These are phyloP conservation scores for Penicillium sp. DNA, from an alignment of 2,329 filamentous ascomycete genomes.

Conservation along the genomic window DNA sequence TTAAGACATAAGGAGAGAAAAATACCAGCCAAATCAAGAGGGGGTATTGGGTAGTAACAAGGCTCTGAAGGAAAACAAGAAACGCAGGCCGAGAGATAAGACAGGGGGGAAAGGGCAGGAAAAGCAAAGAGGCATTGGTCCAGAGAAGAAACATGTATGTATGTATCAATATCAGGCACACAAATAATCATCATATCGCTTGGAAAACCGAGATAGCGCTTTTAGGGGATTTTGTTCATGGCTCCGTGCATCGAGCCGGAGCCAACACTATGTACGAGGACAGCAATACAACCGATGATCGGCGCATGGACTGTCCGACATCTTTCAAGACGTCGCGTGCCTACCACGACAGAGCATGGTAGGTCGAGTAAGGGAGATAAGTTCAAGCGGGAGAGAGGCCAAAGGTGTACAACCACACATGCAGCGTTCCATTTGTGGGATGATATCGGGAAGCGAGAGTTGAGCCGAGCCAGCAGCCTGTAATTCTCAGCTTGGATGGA, in stretches of 20 bases:
- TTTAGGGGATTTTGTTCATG: constrained; percentile 15
- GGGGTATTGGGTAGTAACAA: constrained; percentile 17
- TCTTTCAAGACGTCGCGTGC: not conserved
- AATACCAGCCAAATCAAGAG: constrained; percentile 17
- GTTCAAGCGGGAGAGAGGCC: not conserved
- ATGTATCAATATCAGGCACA: constrained; percentile 2
- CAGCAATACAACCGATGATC: not conserved
- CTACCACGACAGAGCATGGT: not conserved
- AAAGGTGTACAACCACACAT: not conserved
- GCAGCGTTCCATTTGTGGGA: not conserved
- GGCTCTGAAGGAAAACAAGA: not conserved
- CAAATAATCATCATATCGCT: constrained; percentile 8
- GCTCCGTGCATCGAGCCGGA: constrained; percentile 13
- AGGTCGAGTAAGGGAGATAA: not conserved
- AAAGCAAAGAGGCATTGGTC: not conserved
- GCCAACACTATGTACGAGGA: constrained; percentile 19
- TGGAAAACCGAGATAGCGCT: constrained; percentile 7
- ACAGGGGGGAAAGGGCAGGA: not conserved
- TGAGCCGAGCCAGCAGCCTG: constrained; percentile 14
- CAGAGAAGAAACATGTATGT: not conserved
- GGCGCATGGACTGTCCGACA: not conserved
- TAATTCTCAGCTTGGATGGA: constrained; percentile 3
- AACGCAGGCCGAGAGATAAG: not conserved
- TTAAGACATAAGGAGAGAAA: constrained; percentile 11
- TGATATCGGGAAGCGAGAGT: not conserved